Base-by-base conservation (phyloP, 371 early-diverging fungal genomes). In the Mortierella sp. region DNA sequence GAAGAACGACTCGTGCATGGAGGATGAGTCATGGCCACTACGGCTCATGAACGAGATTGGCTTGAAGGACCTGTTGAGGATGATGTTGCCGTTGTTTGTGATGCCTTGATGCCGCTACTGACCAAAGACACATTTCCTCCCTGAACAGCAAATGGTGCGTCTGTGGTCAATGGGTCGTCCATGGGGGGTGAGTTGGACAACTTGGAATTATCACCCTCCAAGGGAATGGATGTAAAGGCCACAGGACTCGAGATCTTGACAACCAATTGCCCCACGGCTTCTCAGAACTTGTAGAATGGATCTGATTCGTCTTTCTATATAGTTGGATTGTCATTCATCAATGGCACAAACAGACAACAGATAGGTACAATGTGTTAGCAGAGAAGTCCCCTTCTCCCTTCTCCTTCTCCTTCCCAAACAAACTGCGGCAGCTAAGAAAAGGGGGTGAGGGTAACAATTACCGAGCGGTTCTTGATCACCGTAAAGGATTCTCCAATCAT, bases 221-320 rank as follows among this genome's bases (percentile, higher is more conserved):
- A 68, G 4, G 91, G 92, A 1, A 88, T 87, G 0, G 91, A 85
- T 13, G 93, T 84, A 68, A 93, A 91, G 16, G 92, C 91, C 1
- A 92, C 89, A 6, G 94, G 91, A 41, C 86, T 87, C 0, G 92
- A 89, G 18, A 91, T 82, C 54, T 90, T 90, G 31, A 89, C 84
- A 7, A 94, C 87, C 58, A 94, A 68, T 26, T 84, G 85, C 61
- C 92, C 92, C 9, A 94, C 90, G 2, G 85, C 90, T 12, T 91
- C 89, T 90, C 91, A 93, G 58, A 94, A 92, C 67, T 88, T 90
- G 76, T 92, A 90, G 78, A 94, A 93, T 13, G 93, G 94, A 79
- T 92, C 94, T 8, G 88, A 71, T 9, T 81, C 80, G 5, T 86
- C 87, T 23, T 84, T 71, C 81, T 81, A 69, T 54, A 23, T 19